Evolutionary conservation across 805 yeast species (phyloP).

Genomic region (Hanseniaspora lindneri): DNA sequence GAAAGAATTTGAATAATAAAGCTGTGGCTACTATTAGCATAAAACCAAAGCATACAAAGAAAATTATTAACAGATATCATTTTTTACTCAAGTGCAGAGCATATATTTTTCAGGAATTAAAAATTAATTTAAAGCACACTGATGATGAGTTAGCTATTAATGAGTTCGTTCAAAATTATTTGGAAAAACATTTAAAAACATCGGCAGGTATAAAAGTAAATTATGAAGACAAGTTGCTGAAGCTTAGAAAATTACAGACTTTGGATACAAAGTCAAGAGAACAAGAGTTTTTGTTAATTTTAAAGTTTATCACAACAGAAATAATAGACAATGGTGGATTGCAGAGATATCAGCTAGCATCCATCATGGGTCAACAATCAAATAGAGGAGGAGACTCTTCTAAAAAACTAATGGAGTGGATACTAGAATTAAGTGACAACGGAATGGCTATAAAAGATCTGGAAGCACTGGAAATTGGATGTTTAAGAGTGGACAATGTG

Average conservation of each 20-base stretch:
- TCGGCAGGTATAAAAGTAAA: constrained; percentile 17
- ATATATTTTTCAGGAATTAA: constrained; percentile 23
- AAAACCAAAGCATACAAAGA: constrained; percentile 62
- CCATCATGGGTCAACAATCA: constrained; percentile 67
- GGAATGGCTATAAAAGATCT: constrained; percentile 14
- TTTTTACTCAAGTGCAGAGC: constrained; percentile 48
- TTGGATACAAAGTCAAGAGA: constrained; percentile 16
- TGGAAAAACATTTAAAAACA: constrained; percentile 18
- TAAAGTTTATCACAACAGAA: constrained; percentile 52
- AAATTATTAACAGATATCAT: constrained; percentile 68
- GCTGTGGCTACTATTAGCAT: constrained; percentile 35
- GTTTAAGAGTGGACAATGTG: constrained; percentile 53
- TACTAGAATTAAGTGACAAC: constrained; percentile 30
- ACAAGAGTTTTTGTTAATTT: constrained; percentile 9
- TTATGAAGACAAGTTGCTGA: not conserved
- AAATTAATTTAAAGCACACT: constrained; percentile 19
- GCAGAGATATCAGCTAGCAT: constrained; percentile 69
- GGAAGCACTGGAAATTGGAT: constrained; percentile 71
- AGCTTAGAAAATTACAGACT: constrained; percentile 17
- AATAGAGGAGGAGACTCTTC: constrained; percentile 89
- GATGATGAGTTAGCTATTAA: constrained; percentile 17
- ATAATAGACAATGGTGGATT: constrained; percentile 62
- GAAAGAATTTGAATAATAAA: constrained; percentile 26
- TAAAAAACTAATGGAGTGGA: constrained; percentile 63
- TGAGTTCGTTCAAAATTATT: constrained; percentile 14